Conservation (phyloP, 2,329 filamentous ascomycete species). For the Didymella pomorum region DNA sequence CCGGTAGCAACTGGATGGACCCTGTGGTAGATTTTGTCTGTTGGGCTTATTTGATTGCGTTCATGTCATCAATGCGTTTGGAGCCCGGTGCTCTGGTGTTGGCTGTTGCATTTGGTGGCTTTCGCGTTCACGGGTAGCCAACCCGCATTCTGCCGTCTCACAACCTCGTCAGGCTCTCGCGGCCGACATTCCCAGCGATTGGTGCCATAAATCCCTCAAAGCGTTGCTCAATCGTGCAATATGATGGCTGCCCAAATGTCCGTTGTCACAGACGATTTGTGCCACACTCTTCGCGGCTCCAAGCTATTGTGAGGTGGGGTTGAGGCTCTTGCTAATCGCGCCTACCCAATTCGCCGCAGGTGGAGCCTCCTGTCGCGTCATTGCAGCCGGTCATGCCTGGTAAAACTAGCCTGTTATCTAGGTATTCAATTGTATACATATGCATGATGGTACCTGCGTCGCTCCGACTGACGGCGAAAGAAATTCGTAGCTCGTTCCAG, state of each 20-base stretch:
- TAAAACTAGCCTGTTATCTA: conserved; percentile 16
- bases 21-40: neutral
- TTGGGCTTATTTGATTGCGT: neutral
- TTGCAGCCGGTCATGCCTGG: conserved; percentile 3
- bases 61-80: neutral
- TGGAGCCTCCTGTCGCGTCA: conserved; percentile 10
- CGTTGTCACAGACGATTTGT: neutral
- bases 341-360: conserved; percentile 15
- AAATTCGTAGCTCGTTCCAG: conserved; percentile 15
- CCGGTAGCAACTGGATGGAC: neutral
- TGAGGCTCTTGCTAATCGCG: conserved; percentile 12
- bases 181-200: conserved; percentile 13
- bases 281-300: neutral
- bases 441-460: conserved; percentile 35
- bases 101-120: conserved; percentile 9
- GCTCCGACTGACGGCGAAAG: conserved; percentile 30
- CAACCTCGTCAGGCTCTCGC: conserved; percentile 13
- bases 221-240: neutral
- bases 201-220: conserved; percentile 21
- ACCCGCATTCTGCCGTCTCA: conserved; percentile 19
- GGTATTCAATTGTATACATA: conserved; percentile 21
- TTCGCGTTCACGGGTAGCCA: conserved; percentile 11
- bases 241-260: conserved; percentile 3
- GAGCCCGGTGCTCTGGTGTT: conserved; percentile 14
- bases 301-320: conserved; percentile 2